Evolutionary conservation across 345 rosid genomes (phyloP).

Genomic region (Brassica incana): DNA sequence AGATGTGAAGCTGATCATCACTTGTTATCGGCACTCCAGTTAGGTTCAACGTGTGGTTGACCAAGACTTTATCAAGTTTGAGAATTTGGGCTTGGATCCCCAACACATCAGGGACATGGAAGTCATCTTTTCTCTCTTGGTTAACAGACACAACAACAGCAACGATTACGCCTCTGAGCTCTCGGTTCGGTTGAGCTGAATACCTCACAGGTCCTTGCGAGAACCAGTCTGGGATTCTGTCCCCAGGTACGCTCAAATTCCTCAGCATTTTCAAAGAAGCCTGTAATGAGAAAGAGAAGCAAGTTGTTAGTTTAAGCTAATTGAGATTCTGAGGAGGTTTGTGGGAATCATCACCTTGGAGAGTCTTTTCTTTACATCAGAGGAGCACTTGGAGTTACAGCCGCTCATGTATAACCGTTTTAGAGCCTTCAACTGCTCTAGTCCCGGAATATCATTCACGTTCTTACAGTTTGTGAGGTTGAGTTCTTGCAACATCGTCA

Average conservation of each 20-base stretch:
- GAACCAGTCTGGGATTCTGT: background rate
- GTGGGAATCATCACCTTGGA: background rate
- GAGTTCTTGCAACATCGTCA: background rate
- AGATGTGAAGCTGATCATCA: slow-evolving; percentile 54
- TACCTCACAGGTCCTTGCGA: background rate
- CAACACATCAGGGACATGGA: slow-evolving; percentile 37
- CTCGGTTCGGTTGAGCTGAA: slow-evolving; percentile 42
- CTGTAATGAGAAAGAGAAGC: background rate
- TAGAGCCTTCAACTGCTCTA: background rate
- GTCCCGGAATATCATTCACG: background rate
- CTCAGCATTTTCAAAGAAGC: background rate
- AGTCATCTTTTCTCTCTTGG: slow-evolving; percentile 31
- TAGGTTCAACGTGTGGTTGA: slow-evolving; percentile 31
- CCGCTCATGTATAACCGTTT: background rate
- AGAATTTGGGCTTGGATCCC: slow-evolving; percentile 48
- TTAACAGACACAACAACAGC: slow-evolving; percentile 53
- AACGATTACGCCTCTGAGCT: slow-evolving; percentile 48
- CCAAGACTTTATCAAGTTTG: background rate
- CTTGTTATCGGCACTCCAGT: background rate
- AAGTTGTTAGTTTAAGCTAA: background rate
- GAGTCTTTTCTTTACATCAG: background rate
- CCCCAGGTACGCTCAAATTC: background rate
- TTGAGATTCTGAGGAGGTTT: background rate
- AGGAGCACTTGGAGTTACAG: background rate
- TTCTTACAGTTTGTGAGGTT: background rate